Conservation (phyloP, 2,329 filamentous ascomycete genomes). For the Aspergillus tubingensis region DNA sequence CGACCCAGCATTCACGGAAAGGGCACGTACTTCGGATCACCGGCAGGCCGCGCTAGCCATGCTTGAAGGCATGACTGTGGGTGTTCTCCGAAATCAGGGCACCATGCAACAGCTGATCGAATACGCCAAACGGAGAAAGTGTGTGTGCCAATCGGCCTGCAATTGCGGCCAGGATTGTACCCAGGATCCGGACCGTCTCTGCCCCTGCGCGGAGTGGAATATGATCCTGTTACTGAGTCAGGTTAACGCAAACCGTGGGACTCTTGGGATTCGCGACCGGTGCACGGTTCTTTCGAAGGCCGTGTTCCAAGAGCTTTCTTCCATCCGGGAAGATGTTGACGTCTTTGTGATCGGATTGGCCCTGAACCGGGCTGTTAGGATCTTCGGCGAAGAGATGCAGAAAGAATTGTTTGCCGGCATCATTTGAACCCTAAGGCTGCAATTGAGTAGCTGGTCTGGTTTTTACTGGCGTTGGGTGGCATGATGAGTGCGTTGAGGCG, state of each 20-base stretch:
- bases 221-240: conserved; percentile 33
- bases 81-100: conserved; percentile 36
- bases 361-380: conserved; percentile 26
- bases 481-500: background rate
- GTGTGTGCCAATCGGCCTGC: conserved; percentile 38
- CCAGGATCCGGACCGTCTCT: conserved; percentile 28
- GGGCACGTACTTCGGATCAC: conserved; percentile 32
- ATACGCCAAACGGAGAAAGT: conserved; percentile 36
- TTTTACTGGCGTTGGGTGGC: background rate
- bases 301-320: conserved; percentile 35
- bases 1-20: conserved; percentile 24
- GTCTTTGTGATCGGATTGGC: conserved; percentile 26
- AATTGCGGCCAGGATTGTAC: conserved; percentile 39
- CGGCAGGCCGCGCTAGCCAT: conserved; percentile 37
- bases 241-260: conserved; percentile 22
- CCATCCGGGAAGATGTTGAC: conserved; percentile 23
- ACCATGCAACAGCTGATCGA: conserved; percentile 25
- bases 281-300: conserved; percentile 32
- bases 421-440: background rate
- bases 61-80: conserved; percentile 37
- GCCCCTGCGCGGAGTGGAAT: conserved; percentile 41
- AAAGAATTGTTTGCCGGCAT: conserved; percentile 27
- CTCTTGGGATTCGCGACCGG: conserved; percentile 20
- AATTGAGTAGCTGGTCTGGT: background rate
- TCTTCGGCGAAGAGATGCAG: conserved; percentile 34